Evolutionary conservation across 2,329 filamentous ascomycete genomes (phyloP), one percentile per base, ranked within the genome.

Genomic region (Hypoxylon sp.): DNA sequence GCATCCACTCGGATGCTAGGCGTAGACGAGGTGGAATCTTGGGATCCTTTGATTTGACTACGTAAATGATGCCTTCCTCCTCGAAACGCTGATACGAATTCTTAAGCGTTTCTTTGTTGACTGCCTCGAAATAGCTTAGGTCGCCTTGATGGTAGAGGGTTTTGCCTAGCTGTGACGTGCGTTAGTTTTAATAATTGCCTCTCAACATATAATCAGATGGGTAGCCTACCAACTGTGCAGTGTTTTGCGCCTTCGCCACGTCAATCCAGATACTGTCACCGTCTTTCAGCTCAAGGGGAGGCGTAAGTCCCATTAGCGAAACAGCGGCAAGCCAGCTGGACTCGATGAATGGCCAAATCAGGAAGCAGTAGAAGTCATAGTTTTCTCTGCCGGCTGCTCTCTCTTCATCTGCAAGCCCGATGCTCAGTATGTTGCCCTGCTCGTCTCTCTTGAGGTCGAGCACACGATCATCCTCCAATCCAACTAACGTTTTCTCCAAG

Each of bases 291-390:
- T 77, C 82, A 0, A 80, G 76, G 3, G 93, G 94, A 1, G 94
- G 94, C 0, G 93, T 91, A 13, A 98, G 85, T 48, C 95, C 94
- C 83, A 97, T 91, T 0, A 98, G 84, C 0, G 92, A 94, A 0
- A 98, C 91, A 0, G 94, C 92, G 10, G 94, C 94, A 1, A 99
- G 87, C 96, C 96, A 99, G 57, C 88, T 91, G 0, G 94, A 92
- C 80, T 99, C 96, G 72, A 98, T 94, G 74, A 99, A 99, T 0
- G 96, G 96, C 96, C 96, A 99, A 70, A 99, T 94, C 19, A 99
- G 83, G 85, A 98, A 99, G 82, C 95, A 98, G 82, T 98, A 98
- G 80, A 99, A 99, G 78, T 99, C 96, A 76, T 92, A 99, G 75
- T 98, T 98, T 80, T 99, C 96, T 39, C 95, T 86, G 1, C 96